phyloP scores from a whole-genome alignment of 2,329 filamentous ascomycete genomes.

The Diaporthe humulicola region DNA sequence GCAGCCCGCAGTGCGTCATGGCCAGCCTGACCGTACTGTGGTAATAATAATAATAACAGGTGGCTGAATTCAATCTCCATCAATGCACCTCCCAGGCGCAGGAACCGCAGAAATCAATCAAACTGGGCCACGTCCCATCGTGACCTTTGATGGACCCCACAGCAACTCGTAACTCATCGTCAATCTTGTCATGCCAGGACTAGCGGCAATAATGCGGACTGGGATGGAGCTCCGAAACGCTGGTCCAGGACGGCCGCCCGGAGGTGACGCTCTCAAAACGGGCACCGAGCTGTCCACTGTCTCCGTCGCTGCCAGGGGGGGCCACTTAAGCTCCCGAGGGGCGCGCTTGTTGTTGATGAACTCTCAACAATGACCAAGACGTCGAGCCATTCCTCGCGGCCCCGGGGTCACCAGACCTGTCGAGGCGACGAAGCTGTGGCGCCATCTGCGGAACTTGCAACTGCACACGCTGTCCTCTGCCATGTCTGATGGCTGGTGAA shows the following conservation, averaged over 20 bases:
- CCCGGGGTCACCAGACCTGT: slow-evolving; percentile 17
- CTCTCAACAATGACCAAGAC: background rate
- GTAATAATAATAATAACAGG: slow-evolving; percentile 23
- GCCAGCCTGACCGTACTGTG: slow-evolving; percentile 1
- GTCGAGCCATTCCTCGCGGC: slow-evolving; percentile 25
- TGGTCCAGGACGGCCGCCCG: slow-evolving; percentile 10
- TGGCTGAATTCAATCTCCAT: slow-evolving; percentile 33
- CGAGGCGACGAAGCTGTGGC: slow-evolving; percentile 4
- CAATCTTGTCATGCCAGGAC: slow-evolving; percentile 32
- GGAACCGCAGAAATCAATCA: slow-evolving; percentile 39
- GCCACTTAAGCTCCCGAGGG: slow-evolving; percentile 35
- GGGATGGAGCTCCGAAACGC: slow-evolving; percentile 35
- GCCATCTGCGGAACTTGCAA: slow-evolving; percentile 24
- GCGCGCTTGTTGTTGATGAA: slow-evolving; percentile 29
- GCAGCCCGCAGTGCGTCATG: slow-evolving; percentile 14
- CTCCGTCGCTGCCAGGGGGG: slow-evolving; percentile 9
- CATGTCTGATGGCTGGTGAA: background rate
- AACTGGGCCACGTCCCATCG: slow-evolving; percentile 38
- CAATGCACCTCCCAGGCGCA: slow-evolving; percentile 33
- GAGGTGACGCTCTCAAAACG: slow-evolving; percentile 23
- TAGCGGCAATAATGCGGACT: slow-evolving; percentile 21
- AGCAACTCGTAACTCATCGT: slow-evolving; percentile 34
- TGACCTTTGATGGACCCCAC: slow-evolving; percentile 34
- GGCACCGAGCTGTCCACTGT: background rate
- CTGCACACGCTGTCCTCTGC: slow-evolving; percentile 27